phyloP scores from a whole-genome alignment of 2,329 filamentous ascomycete genomes.

The Didymella lethalis region DNA sequence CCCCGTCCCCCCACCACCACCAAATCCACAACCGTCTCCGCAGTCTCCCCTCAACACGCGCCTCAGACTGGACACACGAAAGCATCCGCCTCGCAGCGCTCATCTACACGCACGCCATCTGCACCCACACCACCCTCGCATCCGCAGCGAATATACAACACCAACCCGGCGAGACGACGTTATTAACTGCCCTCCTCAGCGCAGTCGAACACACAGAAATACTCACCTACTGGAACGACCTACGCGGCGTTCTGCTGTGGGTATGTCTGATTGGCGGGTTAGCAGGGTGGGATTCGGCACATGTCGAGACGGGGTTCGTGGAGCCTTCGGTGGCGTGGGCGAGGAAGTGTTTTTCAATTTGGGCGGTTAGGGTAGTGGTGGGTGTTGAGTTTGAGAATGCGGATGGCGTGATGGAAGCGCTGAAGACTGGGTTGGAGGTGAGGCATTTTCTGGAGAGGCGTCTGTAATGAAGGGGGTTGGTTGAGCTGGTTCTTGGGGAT shows the following conservation, averaged over 20 bases:
- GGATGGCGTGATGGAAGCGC: slow-evolving; percentile 30
- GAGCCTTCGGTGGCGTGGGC: slow-evolving; percentile 28
- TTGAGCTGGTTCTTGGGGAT: not conserved
- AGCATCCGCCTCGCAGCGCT: slow-evolving; percentile 42
- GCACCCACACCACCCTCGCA: slow-evolving; percentile 36
- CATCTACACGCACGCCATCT: slow-evolving; percentile 44
- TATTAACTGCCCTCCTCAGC: slow-evolving; percentile 35
- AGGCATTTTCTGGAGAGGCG: slow-evolving; percentile 26
- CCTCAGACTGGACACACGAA: slow-evolving; percentile 44
- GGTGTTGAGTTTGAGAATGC: slow-evolving; percentile 33
- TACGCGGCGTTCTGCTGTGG: slow-evolving; percentile 45
- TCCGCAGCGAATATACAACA: slow-evolving; percentile 27
- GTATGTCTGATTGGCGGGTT: slow-evolving; percentile 43
- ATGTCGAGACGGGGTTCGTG: slow-evolving; percentile 3
- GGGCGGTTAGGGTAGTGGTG: slow-evolving; percentile 34
- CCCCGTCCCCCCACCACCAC: not conserved
- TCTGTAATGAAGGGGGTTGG: not conserved
- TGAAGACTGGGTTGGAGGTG: slow-evolving; percentile 40
- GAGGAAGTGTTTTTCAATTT: slow-evolving; percentile 44
- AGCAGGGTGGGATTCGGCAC: slow-evolving; percentile 30
- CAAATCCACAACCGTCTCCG: slow-evolving; percentile 37
- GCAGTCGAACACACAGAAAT: slow-evolving; percentile 38
- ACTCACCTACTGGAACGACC: slow-evolving; percentile 33
- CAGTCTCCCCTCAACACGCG: slow-evolving; percentile 23
- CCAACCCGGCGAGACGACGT: not conserved